Evolutionary conservation across 1,284 basidiomycete species (phyloP).

Genomic region (Cryptococcus deneoformans): DNA sequence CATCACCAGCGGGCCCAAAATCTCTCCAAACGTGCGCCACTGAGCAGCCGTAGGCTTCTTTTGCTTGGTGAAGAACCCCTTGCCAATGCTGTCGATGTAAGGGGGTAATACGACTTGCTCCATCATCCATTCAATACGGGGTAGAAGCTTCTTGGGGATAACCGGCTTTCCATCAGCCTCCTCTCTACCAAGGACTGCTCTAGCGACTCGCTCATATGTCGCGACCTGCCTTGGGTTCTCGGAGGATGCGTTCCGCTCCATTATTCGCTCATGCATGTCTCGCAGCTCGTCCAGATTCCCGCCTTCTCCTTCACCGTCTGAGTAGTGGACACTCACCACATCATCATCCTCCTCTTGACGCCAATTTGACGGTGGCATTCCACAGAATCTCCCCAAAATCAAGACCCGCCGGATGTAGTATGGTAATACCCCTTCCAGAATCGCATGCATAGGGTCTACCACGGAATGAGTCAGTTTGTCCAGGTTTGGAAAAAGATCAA

Average conservation of each 20-base stretch:
- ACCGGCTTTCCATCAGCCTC: background rate
- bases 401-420: background rate
- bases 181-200: no score
- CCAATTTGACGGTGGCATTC: background rate
- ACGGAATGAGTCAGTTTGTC: background rate
- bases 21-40: background rate
- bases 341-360: background rate
- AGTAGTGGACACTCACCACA: background rate
- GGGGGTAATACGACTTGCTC: background rate
- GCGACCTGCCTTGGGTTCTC: no score
- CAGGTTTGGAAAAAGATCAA: background rate
- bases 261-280: background rate
- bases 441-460: background rate
- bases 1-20: background rate
- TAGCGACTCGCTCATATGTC: no score
- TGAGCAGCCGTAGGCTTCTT: background rate
- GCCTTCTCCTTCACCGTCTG: background rate
- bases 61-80: background rate
- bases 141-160: background rate
- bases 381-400: background rate
- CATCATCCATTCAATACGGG: background rate
- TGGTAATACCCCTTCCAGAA: background rate
- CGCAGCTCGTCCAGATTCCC: background rate
- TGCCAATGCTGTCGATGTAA: background rate
- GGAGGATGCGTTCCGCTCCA: background rate